These are phyloP conservation scores for Alopecurus myosuroides DNA, from an alignment of 176 grass and related monocot species.

Conservation along the genomic window DNA sequence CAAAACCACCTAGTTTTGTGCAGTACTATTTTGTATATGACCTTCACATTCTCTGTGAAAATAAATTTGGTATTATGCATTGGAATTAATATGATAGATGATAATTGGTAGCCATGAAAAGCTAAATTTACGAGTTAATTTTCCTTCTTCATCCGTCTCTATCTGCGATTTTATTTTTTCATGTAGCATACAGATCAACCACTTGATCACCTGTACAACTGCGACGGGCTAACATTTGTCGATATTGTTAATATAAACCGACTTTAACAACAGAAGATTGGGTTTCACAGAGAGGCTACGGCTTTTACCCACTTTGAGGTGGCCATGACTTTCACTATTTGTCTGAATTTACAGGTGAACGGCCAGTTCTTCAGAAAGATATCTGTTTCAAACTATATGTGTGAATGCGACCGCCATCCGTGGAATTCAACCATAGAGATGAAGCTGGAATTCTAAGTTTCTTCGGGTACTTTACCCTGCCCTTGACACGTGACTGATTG, in stretches of 20 bases:
- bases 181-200: constrained; percentile 16
- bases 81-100: neutral
- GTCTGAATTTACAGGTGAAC: constrained; percentile 16
- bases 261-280: neutral
- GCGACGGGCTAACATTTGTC: constrained; percentile 20
- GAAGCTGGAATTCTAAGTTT: neutral
- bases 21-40: neutral
- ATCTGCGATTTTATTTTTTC: constrained; percentile 4
- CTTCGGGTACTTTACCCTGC: constrained; percentile 17
- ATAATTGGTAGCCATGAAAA: neutral
- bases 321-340: neutral
- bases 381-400: constrained; percentile 10
- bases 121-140: neutral
- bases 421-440: neutral
- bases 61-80: neutral
- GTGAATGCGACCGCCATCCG: constrained; percentile 10
- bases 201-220: constrained; percentile 14
- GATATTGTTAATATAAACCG: neutral
- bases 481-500: neutral
- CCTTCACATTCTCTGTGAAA: neutral
- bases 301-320: neutral
- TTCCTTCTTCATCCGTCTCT: neutral
- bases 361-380: constrained; percentile 31
- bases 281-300: neutral
- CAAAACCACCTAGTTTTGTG: constrained; percentile 15